phyloP scores from a whole-genome alignment of 495 filamentous ascomycete genomes.

The Penicillium herquei region DNA sequence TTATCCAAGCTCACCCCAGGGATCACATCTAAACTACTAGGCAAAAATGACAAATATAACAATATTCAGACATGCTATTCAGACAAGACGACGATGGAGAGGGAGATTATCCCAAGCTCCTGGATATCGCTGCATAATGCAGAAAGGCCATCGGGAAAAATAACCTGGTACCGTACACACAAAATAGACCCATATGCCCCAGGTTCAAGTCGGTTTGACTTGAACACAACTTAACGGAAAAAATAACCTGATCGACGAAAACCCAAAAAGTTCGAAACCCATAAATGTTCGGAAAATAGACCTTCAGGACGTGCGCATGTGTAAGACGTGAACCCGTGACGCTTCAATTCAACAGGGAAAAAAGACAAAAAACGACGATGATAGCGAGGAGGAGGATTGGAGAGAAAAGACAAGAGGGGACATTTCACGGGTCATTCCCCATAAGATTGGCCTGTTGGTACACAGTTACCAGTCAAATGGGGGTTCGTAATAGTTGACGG shows the following conservation, averaged over 20 bases:
- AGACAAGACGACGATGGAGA: constrained; percentile 28
- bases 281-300: constrained; percentile 14
- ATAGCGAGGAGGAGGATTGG: neutral
- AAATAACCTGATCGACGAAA: constrained; percentile 8
- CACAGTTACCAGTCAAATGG: neutral
- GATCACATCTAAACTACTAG: neutral
- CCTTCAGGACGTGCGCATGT: constrained; percentile 18
- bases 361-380: constrained; percentile 9
- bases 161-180: constrained; percentile 27
- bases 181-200: constrained; percentile 23
- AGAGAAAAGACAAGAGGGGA: neutral
- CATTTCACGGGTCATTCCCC: constrained; percentile 20
- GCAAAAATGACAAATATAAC: constrained; percentile 18
- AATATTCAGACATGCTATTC: constrained; percentile 40
- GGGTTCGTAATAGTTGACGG: neutral
- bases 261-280: constrained; percentile 22
- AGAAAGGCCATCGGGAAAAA: constrained; percentile 24
- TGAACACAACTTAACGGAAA: constrained; percentile 14
- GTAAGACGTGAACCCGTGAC: constrained; percentile 33
- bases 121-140: constrained; percentile 41
- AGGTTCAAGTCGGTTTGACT: constrained; percentile 17
- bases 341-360: constrained; percentile 24
- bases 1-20: too few species aligned
- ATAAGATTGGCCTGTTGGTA: neutral
- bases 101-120: constrained; percentile 30